Percentiles rank a stretch among this genome's conserved stretches.
phyloP scores from a whole-genome alignment of 331 rosid genomes.

The Acacia concinna region DNA sequence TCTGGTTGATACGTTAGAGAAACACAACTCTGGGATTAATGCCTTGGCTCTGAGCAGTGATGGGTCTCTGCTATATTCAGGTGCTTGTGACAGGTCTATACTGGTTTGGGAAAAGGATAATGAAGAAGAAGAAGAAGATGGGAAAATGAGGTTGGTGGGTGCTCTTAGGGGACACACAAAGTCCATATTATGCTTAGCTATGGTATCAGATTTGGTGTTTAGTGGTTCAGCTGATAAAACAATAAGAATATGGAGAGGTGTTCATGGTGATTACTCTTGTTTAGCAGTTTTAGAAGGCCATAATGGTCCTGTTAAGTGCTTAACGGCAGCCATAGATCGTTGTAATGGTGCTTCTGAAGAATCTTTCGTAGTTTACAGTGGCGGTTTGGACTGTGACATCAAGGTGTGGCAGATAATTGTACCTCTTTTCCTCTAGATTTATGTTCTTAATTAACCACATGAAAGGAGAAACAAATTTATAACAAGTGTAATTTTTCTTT shows the following conservation, averaged over 20 bases:
- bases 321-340: conserved; percentile 48
- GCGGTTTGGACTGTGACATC: conserved; percentile 74
- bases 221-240: conserved; percentile 92
- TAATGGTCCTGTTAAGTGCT: conserved; percentile 68
- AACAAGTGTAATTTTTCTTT: background rate
- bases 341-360: conserved; percentile 13
- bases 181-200: conserved; percentile 74
- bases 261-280: conserved; percentile 50
- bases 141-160: conserved; percentile 55
- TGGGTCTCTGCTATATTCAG: conserved; percentile 70
- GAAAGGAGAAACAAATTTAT: background rate
- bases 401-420: conserved; percentile 72
- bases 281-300: conserved; percentile 81
- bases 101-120: conserved; percentile 62
- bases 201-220: conserved; percentile 57
- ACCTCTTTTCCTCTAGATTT: conserved; percentile 38
- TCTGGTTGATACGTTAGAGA: conserved; percentile 59
- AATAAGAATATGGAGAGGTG: conserved; percentile 72
- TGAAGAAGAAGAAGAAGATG: background rate
- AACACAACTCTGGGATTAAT: conserved; percentile 78
- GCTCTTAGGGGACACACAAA: conserved; percentile 73
- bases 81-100: conserved; percentile 85
- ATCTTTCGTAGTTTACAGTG: conserved; percentile 63
- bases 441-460: background rate
- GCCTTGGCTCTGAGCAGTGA: conserved; percentile 69